Conservation (phyloP, 2,329 filamentous ascomycete species). For the Leptosphaerulina australis region DNA sequence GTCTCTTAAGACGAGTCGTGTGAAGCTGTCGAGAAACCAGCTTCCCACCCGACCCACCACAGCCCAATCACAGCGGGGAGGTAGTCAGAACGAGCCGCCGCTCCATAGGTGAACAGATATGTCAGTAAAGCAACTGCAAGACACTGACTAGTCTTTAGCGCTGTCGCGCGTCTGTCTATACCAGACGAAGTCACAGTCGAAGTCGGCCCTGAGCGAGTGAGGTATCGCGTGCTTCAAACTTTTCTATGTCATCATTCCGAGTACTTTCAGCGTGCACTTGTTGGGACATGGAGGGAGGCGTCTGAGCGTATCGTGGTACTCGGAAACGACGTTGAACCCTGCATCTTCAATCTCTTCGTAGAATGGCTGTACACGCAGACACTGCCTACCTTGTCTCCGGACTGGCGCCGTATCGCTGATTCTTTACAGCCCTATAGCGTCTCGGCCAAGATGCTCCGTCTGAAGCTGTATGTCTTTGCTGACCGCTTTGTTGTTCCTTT, state of each 20-base stretch:
- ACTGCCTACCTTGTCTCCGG: conserved; percentile 8
- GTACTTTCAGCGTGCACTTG: conserved; percentile 20
- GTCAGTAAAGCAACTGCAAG: neutral
- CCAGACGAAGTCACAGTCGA: conserved; percentile 11
- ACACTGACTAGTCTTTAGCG: neutral
- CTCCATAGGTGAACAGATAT: conserved; percentile 5
- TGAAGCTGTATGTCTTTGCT: conserved; percentile 20
- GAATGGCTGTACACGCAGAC: conserved; percentile 22
- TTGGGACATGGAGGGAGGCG: conserved; percentile 18
- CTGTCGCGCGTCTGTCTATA: neutral
- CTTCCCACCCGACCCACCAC: conserved; percentile 4
- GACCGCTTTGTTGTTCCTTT: conserved; percentile 15
- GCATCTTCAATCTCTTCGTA: conserved; percentile 19
- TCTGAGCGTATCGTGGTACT: conserved; percentile 13
- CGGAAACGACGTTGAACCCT: conserved; percentile 13
- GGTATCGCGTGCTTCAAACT: conserved; percentile 13
- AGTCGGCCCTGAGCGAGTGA: conserved; percentile 13
- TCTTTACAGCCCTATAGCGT: conserved; percentile 9
- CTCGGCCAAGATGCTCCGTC: conserved; percentile 11
- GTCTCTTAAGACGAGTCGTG: conserved; percentile 5
- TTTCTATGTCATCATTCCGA: conserved; percentile 21
- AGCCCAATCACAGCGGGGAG: neutral
- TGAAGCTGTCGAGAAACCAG: conserved; percentile 1
- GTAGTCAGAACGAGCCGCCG: conserved; percentile 1
- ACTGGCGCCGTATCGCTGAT: conserved; percentile 15